These are phyloP conservation scores for Cyclotella kingstonii DNA, from an alignment of 108 stramenopile genomes.

Conservation along the genomic window DNA sequence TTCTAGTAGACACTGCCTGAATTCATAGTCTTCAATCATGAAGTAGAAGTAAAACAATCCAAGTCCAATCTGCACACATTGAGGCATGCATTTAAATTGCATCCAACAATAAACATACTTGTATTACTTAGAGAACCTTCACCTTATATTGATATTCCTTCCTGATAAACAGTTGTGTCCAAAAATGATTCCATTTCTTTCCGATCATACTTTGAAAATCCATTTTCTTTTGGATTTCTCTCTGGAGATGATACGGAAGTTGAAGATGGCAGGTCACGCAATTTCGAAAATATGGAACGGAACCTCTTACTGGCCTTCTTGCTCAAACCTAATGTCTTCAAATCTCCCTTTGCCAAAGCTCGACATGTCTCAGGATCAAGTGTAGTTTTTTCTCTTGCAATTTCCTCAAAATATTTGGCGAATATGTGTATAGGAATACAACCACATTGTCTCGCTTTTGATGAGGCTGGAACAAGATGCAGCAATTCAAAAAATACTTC, in stretches of 20 bases:
- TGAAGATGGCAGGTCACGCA: slow-evolving; percentile 5
- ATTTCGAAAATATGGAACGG: slow-evolving; percentile 8
- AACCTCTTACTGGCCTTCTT: slow-evolving; percentile 36
- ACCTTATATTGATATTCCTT: slow-evolving; percentile 14
- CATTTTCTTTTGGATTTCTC: background rate
- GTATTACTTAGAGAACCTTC: background rate
- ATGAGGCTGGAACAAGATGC: slow-evolving; percentile 19
- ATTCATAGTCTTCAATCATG: too few species aligned
- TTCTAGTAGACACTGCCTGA: too few species aligned
- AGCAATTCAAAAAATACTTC: slow-evolving; percentile 58
- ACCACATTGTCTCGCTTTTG: slow-evolving; percentile 27
- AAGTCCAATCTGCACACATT: too few species aligned
- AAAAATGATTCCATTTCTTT: slow-evolving; percentile 6
- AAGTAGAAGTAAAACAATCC: too few species aligned
- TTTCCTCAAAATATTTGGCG: slow-evolving; percentile 12
- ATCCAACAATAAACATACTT: background rate
- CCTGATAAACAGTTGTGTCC: slow-evolving; percentile 2
- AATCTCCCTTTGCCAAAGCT: slow-evolving; percentile 36
- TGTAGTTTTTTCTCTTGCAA: slow-evolving; percentile 36
- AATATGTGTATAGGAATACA: slow-evolving; percentile 43
- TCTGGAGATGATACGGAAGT: background rate
- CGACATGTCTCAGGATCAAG: slow-evolving; percentile 28
- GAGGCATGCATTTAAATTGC: too few species aligned
- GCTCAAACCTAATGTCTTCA: slow-evolving; percentile 31
- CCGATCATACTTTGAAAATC: background rate